Evolutionary conservation across 768 basidiomycete genomes (phyloP), one percentile per base, ranked within the genome.

Genomic region (Pisolithus orientalis): DNA sequence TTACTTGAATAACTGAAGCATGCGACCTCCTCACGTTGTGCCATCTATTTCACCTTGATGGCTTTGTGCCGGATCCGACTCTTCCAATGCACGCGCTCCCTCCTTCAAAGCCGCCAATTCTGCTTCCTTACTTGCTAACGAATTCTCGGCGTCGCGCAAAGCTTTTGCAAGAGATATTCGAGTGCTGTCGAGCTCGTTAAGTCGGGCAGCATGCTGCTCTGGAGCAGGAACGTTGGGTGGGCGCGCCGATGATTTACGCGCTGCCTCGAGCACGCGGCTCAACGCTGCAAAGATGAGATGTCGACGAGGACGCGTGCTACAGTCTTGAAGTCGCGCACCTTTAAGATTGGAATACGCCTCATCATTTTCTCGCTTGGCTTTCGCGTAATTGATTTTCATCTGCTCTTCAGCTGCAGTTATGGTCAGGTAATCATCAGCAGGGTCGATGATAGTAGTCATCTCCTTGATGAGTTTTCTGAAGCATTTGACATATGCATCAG

Each of bases 371-470:
- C 81, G 84, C 67, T 79, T 85, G 47, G 82, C 71, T 50, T 68
- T 73, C 6, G 76, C 70, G 53, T 84, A 80, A 9, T 80, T 80
- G 6, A 74, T 59, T 13, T 77, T 77, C 62, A 88, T 82, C 57
- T 77, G 82, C 53, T 89, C 82, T 58, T 90, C 86, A 7, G 87
- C 83, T 6, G 78, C 80, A 14, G 83, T 80, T 46, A 91, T 87
- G 11, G 85, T 84, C 52, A 85, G 69, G 62, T 82, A 89, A 65
- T 91, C 89, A 49, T 89, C 86, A 40, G 85, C 83, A 10, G 87
- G 85, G 60, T 87, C 83, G 50, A 91, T 86, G 52, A 89, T 82
- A 4, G 79, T 76, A 31, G 79, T 71, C 79, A 90, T 86, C 54
- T 82, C 83, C 56, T 75, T 76, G 44, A 89, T 81, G 16, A 84